Evolutionary conservation across 2,329 filamentous ascomycete genomes (phyloP).

Genomic region (Diaporthe humulicola): DNA sequence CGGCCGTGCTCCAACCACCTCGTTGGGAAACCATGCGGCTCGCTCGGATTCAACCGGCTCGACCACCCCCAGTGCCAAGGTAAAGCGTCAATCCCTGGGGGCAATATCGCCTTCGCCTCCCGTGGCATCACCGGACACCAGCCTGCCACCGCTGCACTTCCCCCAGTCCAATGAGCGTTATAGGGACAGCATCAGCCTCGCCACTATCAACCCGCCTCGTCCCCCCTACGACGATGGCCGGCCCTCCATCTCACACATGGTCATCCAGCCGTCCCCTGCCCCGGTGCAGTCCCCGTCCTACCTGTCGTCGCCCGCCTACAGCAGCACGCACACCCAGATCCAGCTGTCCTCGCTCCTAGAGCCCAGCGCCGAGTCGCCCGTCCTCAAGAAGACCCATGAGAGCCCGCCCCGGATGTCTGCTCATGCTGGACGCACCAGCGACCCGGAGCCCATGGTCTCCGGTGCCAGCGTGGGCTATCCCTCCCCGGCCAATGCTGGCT

Average conservation of each 20-base stretch:
- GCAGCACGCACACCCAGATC: conserved; percentile 35
- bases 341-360: conserved; percentile 42
- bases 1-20: conserved; percentile 48
- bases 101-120: conserved; percentile 36
- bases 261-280: conserved; percentile 23
- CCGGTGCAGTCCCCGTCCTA: conserved; percentile 21
- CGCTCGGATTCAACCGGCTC: conserved; percentile 34
- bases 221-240: conserved; percentile 25
- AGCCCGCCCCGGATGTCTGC: conserved; percentile 35
- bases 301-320: conserved; percentile 35
- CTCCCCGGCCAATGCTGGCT: conserved; percentile 44
- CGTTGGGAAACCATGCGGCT: conserved; percentile 24
- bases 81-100: conserved; percentile 20
- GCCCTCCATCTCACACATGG: conserved; percentile 18
- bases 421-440: conserved; percentile 10
- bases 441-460: conserved; percentile 43
- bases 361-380: conserved; percentile 32
- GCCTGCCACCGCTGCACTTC: conserved; percentile 18
- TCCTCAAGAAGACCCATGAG: conserved; percentile 20
- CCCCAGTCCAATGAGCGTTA: conserved; percentile 21
- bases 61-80: not conserved
- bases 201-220: conserved; percentile 3
- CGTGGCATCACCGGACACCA: conserved; percentile 37
- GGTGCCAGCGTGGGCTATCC: conserved; percentile 48
- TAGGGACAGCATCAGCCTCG: conserved; percentile 23